A percentile compares a stretch with the other conserved stretches of the same genome.
Conservation (phyloP, 73 alveolate species). For the Effrenium voratum region DNA sequence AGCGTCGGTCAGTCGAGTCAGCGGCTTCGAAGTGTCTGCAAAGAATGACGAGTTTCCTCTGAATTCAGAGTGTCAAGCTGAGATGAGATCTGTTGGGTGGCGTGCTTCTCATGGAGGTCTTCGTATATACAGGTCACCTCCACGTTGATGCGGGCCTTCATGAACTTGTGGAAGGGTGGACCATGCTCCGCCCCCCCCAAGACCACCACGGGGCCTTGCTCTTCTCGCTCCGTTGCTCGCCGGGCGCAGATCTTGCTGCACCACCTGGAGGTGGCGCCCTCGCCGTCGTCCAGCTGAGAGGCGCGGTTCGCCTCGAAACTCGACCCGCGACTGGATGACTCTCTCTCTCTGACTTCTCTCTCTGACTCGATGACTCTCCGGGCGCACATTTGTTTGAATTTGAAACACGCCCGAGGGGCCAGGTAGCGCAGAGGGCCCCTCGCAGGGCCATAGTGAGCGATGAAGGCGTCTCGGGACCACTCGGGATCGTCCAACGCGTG, state of each 20-base stretch:
- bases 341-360: no score
- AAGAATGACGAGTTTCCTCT: no score
- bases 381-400: no score
- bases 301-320: conserved; percentile 51
- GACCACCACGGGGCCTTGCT: conserved; percentile 34
- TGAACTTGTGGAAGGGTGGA: conserved; percentile 35
- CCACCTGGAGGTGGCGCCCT: conserved; percentile 83
- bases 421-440: conserved; percentile 55
- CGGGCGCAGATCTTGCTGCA: conserved; percentile 35
- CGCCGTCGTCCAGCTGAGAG: conserved; percentile 27
- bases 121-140: no score
- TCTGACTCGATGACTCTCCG: no score
- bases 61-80: no score
- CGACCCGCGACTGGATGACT: no score
- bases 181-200: conserved; percentile 80
- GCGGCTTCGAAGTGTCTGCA: no score
- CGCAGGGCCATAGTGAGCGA: conserved; percentile 10
- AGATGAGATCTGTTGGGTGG: no score
- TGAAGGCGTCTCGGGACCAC: conserved; percentile 78
- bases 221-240: not conserved
- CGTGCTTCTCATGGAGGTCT: no score
- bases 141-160: conserved; percentile 47
- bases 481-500: conserved; percentile 62
- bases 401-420: not conserved
- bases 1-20: no score